Base-by-base conservation (phyloP, 1,139 yeast genomes). In the Yamadazyma dendronema region DNA sequence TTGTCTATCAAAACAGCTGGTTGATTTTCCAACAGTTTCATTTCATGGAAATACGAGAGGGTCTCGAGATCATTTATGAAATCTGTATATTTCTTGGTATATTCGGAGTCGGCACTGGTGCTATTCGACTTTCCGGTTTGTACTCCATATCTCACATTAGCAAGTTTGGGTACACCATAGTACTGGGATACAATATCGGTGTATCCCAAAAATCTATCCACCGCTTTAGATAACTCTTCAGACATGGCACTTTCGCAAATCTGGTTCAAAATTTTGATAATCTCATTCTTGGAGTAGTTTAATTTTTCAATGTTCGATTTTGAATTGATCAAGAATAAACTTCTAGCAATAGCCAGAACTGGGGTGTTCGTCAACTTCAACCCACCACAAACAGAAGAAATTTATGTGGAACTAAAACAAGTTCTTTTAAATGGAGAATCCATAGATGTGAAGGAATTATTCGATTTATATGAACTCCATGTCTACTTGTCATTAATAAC, bases 401-500 rank as follows among this genome's bases (percentile, higher is more conserved):
- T 61, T 3, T 68, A 71, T 36, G 47, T 54, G 5, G 72, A 74
- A 43, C 43, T 64, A 22, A 53, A 52, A 25, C 48, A 49, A 28
- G 70, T 61, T 47, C 52, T 77, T 25, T 44, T 54, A 15, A 40
- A 56, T 37, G 49, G 62, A 16, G 65, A 56, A 40, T 51, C 46
- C 29, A 59, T 70, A 33, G 65, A 62, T 9, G 67, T 78, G 23
- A 56, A 65, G 11, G 87, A 83, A 36, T 67, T 76, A 42, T 81
- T 73, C 55, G 68, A 74, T 12, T 60, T 89, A 26, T 67, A 80
- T 44, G 95, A 86, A 55, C 73, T 87, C 52, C 81, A 84, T 39
- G 86, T 87, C 56, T 80, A 79, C 53, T 66, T 89, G 32, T 65
- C 81, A 3, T 59, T 88, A 29, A 66, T 82, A 43, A 63, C 86